Percentiles rank a stretch among this genome's conserved stretches.
Conservation (phyloP, 139 green algal species). For the Chlamydomonas incerta region DNA sequence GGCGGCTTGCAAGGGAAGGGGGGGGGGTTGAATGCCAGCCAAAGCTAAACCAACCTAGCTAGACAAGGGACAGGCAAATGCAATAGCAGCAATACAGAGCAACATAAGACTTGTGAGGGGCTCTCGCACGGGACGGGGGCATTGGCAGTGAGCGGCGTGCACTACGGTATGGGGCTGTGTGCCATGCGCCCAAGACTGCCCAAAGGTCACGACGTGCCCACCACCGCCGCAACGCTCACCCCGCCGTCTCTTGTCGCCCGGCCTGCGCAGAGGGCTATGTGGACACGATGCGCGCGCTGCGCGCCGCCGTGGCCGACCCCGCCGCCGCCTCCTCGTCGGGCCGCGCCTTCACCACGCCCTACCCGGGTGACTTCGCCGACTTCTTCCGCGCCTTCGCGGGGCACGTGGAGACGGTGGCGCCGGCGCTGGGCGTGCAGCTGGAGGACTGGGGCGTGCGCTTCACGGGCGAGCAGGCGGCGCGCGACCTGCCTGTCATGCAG, state of each 20-base stretch:
- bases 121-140: too few relatives aligned
- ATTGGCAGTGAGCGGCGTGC: too few relatives aligned
- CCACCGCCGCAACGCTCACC: not conserved
- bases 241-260: not conserved
- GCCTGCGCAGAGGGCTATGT: conserved; percentile 34
- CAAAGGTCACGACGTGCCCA: too few relatives aligned
- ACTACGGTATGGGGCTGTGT: too few relatives aligned
- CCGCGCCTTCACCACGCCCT: not conserved
- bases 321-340: not conserved
- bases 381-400: conserved; percentile 34
- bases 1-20: too few relatives aligned
- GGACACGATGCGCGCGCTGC: conserved; percentile 26
- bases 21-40: too few relatives aligned
- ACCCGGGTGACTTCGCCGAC: conserved; percentile 25
- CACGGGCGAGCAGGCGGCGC: conserved; percentile 20
- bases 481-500: conserved; percentile 32
- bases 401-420: conserved; percentile 19
- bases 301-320: conserved; percentile 5
- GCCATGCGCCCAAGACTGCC: too few relatives aligned
- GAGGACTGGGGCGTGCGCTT: conserved; percentile 44
- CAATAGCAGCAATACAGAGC: too few relatives aligned
- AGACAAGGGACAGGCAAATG: too few relatives aligned
- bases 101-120: too few relatives aligned
- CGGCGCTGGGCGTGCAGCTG: conserved; percentile 38
- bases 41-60: too few relatives aligned